A percentile compares a stretch with the other conserved stretches of the same genome.
Conservation (phyloP, 495 filamentous ascomycete genomes). For the Apodospora peruviana region DNA sequence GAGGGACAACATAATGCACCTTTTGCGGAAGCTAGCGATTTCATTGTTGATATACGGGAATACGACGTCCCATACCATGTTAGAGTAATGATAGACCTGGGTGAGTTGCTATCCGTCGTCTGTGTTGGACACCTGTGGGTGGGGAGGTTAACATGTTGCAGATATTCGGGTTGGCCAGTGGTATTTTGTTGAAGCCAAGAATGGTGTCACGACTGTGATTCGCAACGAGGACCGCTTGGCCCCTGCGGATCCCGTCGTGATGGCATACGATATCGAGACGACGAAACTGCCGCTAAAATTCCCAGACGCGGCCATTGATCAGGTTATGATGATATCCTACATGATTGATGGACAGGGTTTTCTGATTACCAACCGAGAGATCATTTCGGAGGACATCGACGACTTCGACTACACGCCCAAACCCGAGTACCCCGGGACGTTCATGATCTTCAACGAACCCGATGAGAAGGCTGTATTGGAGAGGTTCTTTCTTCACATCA, state of each 20-base stretch:
- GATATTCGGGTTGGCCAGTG: conserved; percentile 96
- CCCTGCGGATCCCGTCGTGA: conserved; percentile 88
- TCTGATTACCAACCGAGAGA: conserved; percentile 95
- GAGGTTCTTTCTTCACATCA: conserved; percentile 92
- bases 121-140: not conserved
- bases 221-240: conserved; percentile 84
- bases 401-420: conserved; percentile 99
- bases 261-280: conserved; percentile 98
- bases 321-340: conserved; percentile 99
- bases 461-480: conserved; percentile 85
- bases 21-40: conserved; percentile 88
- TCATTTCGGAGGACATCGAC: conserved; percentile 93
- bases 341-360: conserved; percentile 99
- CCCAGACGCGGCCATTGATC: conserved; percentile 90
- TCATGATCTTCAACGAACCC: conserved; percentile 97
- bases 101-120: conserved; percentile 36
- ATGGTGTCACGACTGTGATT: conserved; percentile 73
- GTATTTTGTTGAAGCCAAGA: conserved; percentile 94
- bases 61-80: conserved; percentile 99
- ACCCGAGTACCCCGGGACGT: conserved; percentile 89
- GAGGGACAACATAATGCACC: conserved; percentile 74
- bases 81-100: conserved; percentile 92
- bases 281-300: conserved; percentile 96
- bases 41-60: conserved; percentile 97
- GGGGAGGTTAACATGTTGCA: conserved; percentile 30